Evolutionary conservation across 2,329 filamentous ascomycete genomes (phyloP), one percentile per base, ranked within the genome.

Genomic region (Podosphaera xanthii): DNA sequence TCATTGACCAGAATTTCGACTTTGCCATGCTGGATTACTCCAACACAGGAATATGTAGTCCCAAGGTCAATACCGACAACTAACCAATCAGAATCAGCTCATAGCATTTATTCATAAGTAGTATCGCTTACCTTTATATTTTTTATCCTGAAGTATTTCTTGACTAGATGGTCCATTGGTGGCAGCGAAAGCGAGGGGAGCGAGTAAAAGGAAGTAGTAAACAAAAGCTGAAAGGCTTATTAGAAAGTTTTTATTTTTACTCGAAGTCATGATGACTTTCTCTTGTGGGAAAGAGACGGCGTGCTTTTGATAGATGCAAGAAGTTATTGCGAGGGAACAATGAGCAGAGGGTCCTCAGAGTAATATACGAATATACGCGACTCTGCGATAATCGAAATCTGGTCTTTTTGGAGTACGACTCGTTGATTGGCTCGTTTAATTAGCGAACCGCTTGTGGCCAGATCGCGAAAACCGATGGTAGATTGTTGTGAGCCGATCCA

Each of bases 61-160:
- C 89, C 89, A 71, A 95, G 74, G 83, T 94, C 88, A 75, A 95
- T 95, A 82, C 89, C 89, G 69, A 95, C 90, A 67, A 95, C 88
- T 78, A 65, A 58, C 10, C 5, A 44, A 66, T 62, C 36, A 55
- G 52, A 44, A 44, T 35, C 57, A 46, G 2, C 0, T 36, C 9
- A 48, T 59, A 33, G 49, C 33, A 35, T 38, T 14, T 59, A 7
- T 8, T 57, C 44, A 33, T 49, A 53, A 22, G 10, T 22, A 56
- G n/a, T 3, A 5, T 10, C 35, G 64, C 65, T 60, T 72, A 79
- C 77, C 77, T 69, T 85, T 91, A 71, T 88, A 88, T 73, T 87
- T 87, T 70, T 81, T 84, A 61, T 90, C 83, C 66, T 77, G 76
- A 64, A 78, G 62, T 59, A 76, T 72, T 62, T 80, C 77, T 67